Evolutionary conservation across 495 filamentous ascomycete species (phyloP).

Genomic region (Lasiosphaeria hispida): DNA sequence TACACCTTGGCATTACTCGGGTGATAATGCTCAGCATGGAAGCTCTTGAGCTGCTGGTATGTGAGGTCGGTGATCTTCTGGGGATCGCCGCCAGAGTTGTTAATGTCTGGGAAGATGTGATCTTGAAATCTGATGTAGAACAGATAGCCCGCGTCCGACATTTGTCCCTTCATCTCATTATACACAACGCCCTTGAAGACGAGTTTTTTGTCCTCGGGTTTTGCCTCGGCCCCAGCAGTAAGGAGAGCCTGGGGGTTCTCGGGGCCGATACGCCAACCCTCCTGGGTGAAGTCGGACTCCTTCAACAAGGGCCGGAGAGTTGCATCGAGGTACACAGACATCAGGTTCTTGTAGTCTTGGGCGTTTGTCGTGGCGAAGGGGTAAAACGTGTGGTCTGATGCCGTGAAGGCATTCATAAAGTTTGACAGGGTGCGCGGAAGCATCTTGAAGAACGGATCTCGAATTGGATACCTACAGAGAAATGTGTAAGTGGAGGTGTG

Average conservation of each 20-base stretch:
- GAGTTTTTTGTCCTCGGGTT: conserved; percentile 54
- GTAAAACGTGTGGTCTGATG: conserved; percentile 94
- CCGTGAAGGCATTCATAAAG: conserved; percentile 99
- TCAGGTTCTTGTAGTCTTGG: conserved; percentile 91
- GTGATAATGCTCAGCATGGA: conserved; percentile 90
- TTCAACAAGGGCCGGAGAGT: conserved; percentile 87
- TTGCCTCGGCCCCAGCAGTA: conserved; percentile 40
- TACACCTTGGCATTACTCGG: conserved; percentile 94
- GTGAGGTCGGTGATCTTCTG: conserved; percentile 94
- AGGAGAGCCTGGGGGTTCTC: conserved; percentile 68
- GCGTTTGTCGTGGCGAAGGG: conserved; percentile 97
- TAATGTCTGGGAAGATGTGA: conserved; percentile 85
- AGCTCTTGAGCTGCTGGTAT: conserved; percentile 77
- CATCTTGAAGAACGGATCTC: conserved; percentile 99
- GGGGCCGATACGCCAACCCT: conserved; percentile 94
- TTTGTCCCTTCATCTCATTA: conserved; percentile 99
- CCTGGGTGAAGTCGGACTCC: conserved; percentile 87
- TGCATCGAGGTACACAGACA: conserved; percentile 95
- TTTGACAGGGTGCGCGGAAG: conserved; percentile 93
- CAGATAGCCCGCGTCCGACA: conserved; percentile 94
- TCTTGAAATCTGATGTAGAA: conserved; percentile 94
- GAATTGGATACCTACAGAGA: conserved; percentile 76
- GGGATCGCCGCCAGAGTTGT: conserved; percentile 95
- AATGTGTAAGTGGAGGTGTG: conserved; percentile 24
- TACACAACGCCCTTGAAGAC: conserved; percentile 99